Base-by-base conservation (phyloP, 352 stramenopile species). In the Globisporangium cylindrosporum region DNA sequence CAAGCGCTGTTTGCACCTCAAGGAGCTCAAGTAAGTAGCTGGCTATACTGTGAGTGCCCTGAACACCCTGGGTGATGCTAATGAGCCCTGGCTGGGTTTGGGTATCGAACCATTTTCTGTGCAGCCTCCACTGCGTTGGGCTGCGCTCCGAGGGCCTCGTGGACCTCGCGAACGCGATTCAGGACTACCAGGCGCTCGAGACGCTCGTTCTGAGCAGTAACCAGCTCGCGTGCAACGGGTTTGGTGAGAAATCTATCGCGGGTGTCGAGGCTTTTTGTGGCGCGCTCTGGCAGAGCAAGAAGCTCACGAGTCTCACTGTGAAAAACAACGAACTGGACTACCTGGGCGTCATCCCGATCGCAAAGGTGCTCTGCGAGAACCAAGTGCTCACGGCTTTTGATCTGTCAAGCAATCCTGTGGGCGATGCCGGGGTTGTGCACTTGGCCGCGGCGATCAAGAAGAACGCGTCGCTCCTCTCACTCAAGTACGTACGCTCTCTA, bases 301-400 rank as follows among this genome's bases (percentile, higher is more conserved):
- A 69, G 12, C 77, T 93, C 7, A 59, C 69, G 25, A 60, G 80
- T 5, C 56, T 92, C 24, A 78, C 65, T 74, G 60, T 93, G 27
- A 61, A 68, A 8, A 60, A 73, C 22, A 93, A 93, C 61, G 62
- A 71, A 32, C 64, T 93, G 3, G 85, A 92, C 63, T 91, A 92
- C 58, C 56, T 76, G 22, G 78, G 78, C 38, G 79, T 70, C 29
- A 65, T 62, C 7, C 60, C 70, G 7, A 72, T 93, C 49, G 58
- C 79, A 0, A 74, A 76, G 7, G 90, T 91, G 77, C 75, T 93
- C 0, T 71, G 69, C 18, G 77, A 88, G n/a, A 93, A 91, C 67
- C 72, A 69, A 55, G 66, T 53, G 1, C 65, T 93, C 0, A 59
- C 70, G 15, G 38, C 51, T 0, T 48, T 93, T 1, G 76, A 85